A percentile compares a stretch with the other conserved stretches of the same genome.
phyloP scores from a whole-genome alignment of 257 asterid genomes.

The Hygrophila difformis region DNA sequence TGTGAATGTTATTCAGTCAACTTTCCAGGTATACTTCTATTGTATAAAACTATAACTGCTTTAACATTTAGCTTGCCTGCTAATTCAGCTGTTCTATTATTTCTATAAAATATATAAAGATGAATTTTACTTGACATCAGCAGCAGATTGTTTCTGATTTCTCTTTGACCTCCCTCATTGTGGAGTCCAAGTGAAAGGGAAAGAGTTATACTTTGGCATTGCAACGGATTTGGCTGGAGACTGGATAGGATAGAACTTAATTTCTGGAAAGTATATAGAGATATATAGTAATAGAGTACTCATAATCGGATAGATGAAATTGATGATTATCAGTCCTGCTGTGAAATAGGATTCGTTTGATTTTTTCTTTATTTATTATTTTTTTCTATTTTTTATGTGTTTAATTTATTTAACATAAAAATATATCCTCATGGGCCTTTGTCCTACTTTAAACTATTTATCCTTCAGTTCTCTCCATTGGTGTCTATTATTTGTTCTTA shows the following conservation, averaged over 20 bases:
- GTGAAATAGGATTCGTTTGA: too few relatives aligned
- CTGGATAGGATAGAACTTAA: conserved; percentile 7
- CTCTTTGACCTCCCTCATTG: conserved; percentile 8
- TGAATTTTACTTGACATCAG: too few relatives aligned
- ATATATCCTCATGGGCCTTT: too few relatives aligned
- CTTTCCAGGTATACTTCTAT: conserved; percentile 69
- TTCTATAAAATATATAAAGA: too few relatives aligned
- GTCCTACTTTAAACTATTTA: neutral
- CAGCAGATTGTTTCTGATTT: neutral
- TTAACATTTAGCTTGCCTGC: conserved; percentile 6
- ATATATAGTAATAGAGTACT: neutral
- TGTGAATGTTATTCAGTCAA: conserved; percentile 87
- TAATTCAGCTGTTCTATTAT: neutral
- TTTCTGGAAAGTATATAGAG: conserved; percentile 3
- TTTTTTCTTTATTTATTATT: neutral
- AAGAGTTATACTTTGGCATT: neutral
- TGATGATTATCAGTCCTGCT: too few relatives aligned
- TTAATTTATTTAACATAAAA: too few relatives aligned
- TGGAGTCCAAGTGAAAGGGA: conserved; percentile 2
- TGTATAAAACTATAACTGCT: too few relatives aligned
- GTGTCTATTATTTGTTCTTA: neutral
- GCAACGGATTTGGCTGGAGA: conserved; percentile 1
- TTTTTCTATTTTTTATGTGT: too few relatives aligned
- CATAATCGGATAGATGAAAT: neutral
- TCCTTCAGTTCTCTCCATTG: conserved; percentile 15